These are phyloP conservation scores for Porphyrellus cyaneotinctus DNA, from an alignment of 768 basidiomycete species.

Conservation along the genomic window DNA sequence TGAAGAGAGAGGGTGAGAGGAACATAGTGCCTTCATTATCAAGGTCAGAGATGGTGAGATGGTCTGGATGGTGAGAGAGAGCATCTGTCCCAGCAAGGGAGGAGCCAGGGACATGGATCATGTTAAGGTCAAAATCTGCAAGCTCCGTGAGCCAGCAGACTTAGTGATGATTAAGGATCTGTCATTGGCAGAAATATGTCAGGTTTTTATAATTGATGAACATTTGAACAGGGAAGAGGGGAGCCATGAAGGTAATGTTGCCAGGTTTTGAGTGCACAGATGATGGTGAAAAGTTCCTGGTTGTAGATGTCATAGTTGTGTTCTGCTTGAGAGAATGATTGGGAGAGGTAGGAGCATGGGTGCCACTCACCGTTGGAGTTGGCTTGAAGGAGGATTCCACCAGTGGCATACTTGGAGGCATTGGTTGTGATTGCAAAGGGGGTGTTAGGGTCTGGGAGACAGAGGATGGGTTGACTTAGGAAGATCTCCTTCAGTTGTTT, in stretches of 20 bases:
- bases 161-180: too few relatives aligned
- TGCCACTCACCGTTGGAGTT: too few relatives aligned
- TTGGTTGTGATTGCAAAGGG: background rate
- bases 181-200: background rate
- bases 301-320: too few relatives aligned
- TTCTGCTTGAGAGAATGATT: too few relatives aligned
- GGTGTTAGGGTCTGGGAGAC: too few relatives aligned
- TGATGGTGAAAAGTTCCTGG: too few relatives aligned
- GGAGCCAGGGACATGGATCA: background rate
- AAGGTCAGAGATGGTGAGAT: too few relatives aligned
- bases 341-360: too few relatives aligned
- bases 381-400: too few relatives aligned
- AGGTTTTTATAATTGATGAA: background rate
- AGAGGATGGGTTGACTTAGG: too few relatives aligned
- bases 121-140: background rate
- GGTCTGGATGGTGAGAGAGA: background rate
- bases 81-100: background rate
- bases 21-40: background rate
- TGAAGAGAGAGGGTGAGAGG: background rate
- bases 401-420: background rate
- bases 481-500: background rate
- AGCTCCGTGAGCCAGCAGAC: background rate
- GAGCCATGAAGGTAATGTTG: background rate
- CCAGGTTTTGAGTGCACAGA: background rate
- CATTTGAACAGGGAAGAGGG: background rate